Conservation (phyloP, 2,329 filamentous ascomycete genomes). For the Diplodia mutila region DNA sequence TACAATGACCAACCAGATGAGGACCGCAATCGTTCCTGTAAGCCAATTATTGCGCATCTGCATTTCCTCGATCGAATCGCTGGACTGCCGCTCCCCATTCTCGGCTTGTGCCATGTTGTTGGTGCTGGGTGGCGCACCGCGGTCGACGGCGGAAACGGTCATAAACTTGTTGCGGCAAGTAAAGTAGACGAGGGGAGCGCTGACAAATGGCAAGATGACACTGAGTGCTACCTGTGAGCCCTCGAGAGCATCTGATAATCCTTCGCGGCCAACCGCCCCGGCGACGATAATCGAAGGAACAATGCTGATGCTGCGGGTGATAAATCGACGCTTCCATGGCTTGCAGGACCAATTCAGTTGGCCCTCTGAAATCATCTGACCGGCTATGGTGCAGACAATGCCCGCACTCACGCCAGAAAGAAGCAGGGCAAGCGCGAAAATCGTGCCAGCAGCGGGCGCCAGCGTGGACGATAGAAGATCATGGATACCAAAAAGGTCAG, state of each 20-base stretch:
- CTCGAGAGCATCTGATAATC: constrained; percentile 72
- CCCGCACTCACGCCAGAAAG: constrained; percentile 81
- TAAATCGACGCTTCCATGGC: constrained; percentile 77
- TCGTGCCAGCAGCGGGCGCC: constrained; percentile 73
- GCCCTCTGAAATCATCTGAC: constrained; percentile 87
- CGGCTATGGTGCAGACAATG: constrained; percentile 86
- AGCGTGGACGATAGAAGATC: constrained; percentile 69
- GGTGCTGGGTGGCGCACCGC: neutral
- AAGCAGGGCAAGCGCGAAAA: constrained; percentile 82
- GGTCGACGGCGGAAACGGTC: constrained; percentile 59
- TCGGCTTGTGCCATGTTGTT: constrained; percentile 13
- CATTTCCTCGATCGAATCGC: constrained; percentile 36
- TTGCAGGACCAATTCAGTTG: constrained; percentile 73
- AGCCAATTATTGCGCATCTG: constrained; percentile 77
- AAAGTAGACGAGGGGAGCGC: constrained; percentile 81
- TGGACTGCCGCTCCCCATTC: constrained; percentile 26
- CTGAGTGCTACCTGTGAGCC: constrained; percentile 78
- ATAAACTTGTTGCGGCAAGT: constrained; percentile 80
- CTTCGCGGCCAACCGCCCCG: constrained; percentile 71
- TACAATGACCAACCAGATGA: constrained; percentile 75
- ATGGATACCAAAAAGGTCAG: constrained; percentile 85
- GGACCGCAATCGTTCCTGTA: constrained; percentile 58
- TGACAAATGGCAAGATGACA: constrained; percentile 80
- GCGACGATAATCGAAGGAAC: constrained; percentile 83
- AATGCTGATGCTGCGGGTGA: constrained; percentile 80